Base-by-base conservation (phyloP, 257 asterid genomes). In the Gentiana macrophylla region DNA sequence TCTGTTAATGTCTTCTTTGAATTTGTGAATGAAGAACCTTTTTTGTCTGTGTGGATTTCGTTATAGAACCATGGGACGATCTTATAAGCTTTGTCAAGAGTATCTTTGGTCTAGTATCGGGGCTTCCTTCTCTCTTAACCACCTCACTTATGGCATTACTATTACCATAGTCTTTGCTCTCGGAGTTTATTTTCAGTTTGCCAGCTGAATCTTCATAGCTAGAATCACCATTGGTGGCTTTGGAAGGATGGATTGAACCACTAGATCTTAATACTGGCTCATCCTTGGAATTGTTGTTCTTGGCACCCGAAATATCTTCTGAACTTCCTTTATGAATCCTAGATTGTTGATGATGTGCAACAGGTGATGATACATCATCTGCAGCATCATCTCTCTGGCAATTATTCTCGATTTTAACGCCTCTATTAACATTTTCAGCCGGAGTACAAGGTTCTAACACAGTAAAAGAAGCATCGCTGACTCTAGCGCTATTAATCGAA, bases 1-100 rank as follows among this genome's bases (percentile, higher is more conserved):
- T 83, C 95, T 38, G 87, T 72, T 32, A 70, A 38, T 57, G 63
- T 53, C 69, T 66, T 74, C 77, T 77, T 91, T 57, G 82, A 67
- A 66, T 73, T 82, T 32, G 83, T 37, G 79, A 50, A 59, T 78
- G 75, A n/a, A 80, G 63, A 55, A 74, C 61, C 77, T 76, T 80
- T 60, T 74, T 67, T 53, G 77, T 65, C 64, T 79, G 81, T 58
- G 80, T 63, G 32, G 67, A 49, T 77, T 78, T 81, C 37, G 83
- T 56, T 32, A 62, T 64, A 56, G 78, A 62, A 66, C 67, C 69
- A 45, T 69, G 45, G 24, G 72, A 53, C 4, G 72, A 64, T 72
- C 84, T 81, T 34, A 90, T 64, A 59, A 75, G 61, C 68, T 87
- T 95, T 81, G 78, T 85, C 32, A 66, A 62, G 55, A 72, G 56